Base-by-base conservation (phyloP, 2,329 filamentous ascomycete genomes). In the Monosporascus sp. region DNA sequence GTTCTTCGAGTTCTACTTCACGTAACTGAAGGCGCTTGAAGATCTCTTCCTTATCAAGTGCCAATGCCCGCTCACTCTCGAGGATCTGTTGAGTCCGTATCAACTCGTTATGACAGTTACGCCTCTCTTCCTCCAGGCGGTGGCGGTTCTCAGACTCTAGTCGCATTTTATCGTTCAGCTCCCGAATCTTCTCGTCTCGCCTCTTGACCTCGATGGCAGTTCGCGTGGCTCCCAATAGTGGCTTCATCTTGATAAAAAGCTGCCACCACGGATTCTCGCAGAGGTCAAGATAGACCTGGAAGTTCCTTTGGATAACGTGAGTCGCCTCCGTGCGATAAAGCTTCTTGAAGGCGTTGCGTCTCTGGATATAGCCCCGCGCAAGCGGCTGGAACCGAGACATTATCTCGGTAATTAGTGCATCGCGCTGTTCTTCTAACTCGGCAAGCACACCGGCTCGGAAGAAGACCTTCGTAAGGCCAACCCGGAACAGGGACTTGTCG, bases 191-290 rank as follows among this genome's bases (percentile, higher is more conserved):
- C 57, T 96, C 91, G 64, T 99, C 94, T 36, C 93, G 83, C 68
- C 90, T 92, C 77, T 96, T 97, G 45, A 99, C 91, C 69, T 99
- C 94, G 11, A 88, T 88, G 1, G 91, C 91, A 52, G 92, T 96
- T 47, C 92, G 83, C 18, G 95, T 97, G 17, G 91, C 90, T 41
- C 95, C 94, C 11, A 99, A 79, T 37, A 99, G 79, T 24, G 94
- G 94, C 67, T 93, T 93, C 92, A 99, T 97, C 65, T 90, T 88
- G 7, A 92, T 86, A 60, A 97, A 89, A 5, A 99, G 79, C 62
- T 90, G 87, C 95, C 95, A 99, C 95, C 95, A 99, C 2, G 94
- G 94, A 65, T 92, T 97, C 45, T 90, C 83, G 63, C 89, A 91
- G 22, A 99, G 83, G 54, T 95, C 85, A 5, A 95, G 81, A 63